phyloP scores from a whole-genome alignment of 192 early-diverging fungal genomes.

The Umbelopsis sp. region DNA sequence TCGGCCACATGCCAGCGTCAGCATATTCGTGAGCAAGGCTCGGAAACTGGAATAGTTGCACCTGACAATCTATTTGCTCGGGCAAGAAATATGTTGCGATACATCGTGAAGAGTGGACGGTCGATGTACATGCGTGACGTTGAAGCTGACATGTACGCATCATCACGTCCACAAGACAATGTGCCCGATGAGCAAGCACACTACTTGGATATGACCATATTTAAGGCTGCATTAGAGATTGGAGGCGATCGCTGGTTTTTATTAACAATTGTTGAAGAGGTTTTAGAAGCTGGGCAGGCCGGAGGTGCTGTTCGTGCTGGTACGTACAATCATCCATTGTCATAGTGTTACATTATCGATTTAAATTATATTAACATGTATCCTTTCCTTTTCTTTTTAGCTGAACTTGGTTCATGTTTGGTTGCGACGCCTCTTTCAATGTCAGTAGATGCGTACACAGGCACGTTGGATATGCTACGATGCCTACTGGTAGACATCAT shows the following conservation, averaged over 20 bases:
- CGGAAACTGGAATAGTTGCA: neutral
- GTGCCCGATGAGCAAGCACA: constrained; percentile 26
- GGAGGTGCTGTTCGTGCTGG: constrained; percentile 45
- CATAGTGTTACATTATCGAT: no score
- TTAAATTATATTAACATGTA: no score
- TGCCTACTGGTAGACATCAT: constrained; percentile 30
- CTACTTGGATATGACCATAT: constrained; percentile 40
- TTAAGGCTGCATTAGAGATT: constrained; percentile 35
- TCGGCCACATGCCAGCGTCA: neutral
- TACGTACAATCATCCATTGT: neutral
- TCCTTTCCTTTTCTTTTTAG: constrained; percentile 10
- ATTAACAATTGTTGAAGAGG: constrained; percentile 36
- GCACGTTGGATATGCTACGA: constrained; percentile 27
- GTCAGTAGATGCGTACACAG: constrained; percentile 13
- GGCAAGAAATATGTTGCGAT: constrained; percentile 33
- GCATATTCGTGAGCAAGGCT: neutral
- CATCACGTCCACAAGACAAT: neutral
- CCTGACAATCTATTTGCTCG: constrained; percentile 27
- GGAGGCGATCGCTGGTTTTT: constrained; percentile 39
- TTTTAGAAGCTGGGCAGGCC: constrained; percentile 37
- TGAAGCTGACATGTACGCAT: constrained; percentile 26
- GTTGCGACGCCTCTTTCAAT: constrained; percentile 32
- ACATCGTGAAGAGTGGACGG: constrained; percentile 39
- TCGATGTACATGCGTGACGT: constrained; percentile 44
- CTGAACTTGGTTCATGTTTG: constrained; percentile 40